Evolutionary conservation across 1,284 basidiomycete species (phyloP), one percentile per base, ranked within the genome.

Genomic region (Apiotrichum akiyoshidainum): DNA sequence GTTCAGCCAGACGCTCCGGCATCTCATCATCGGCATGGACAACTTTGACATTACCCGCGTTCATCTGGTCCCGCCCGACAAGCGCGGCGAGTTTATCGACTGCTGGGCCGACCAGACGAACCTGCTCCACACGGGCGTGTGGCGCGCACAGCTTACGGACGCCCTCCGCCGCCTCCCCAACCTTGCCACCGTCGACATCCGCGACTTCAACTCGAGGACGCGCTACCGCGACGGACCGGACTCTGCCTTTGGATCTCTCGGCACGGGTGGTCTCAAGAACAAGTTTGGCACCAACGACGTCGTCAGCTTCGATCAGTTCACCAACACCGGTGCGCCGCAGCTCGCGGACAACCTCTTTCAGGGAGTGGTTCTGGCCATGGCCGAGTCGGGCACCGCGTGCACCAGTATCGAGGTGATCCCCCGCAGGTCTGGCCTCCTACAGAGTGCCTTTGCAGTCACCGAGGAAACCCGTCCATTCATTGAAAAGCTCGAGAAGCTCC

Each of bases 161-260:
- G 55, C 48, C 13, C 48, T 63, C 9, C 10, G 13, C 17, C 4
- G 4, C 12, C 34, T 57, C 4, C 52, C 47, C 41, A 56, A 55
- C 45, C 55, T 65, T 31, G 26, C 47, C 8, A 52, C 82, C 55
- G 82, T 84, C 19, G 84, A 83, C 66, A 81, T 80, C 44, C 83
- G 77, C 60, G 71, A 79, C 56, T 75, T 78, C 41, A 82, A 73
- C 19, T 57, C 51, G 6, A 0, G 1, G 6, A 57, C 61, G 4
- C 54, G 61, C 8, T 59, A 33, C 49, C 61, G 61, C 17, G 61
- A 63, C 31, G 57, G 55, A 9, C 33, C 17, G 14, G 7, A 10
- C 26, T 47, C 54, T 8, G 13, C 17, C 17, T 63, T 57, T 55
- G 12, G 21, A 7, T 47, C 51, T 3, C 51, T 46, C n/a, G 61